Evolutionary conservation across 2,329 filamentous ascomycete genomes (phyloP), one percentile per base, ranked within the genome.

Genomic region (Phaeophleospora eucalypticola): DNA sequence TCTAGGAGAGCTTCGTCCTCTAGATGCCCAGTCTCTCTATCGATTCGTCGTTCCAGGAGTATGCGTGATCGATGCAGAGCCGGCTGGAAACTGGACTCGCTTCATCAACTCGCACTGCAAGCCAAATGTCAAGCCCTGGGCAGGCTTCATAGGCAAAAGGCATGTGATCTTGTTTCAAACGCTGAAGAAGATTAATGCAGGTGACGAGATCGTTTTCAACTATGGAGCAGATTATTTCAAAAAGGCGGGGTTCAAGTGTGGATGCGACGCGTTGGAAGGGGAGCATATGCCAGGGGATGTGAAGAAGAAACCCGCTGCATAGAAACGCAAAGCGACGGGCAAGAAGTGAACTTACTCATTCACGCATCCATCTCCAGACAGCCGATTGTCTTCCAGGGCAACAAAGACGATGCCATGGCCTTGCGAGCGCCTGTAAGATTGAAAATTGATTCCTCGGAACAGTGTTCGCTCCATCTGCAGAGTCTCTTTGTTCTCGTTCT

Each of bases 111-210:
- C 39, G 27, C 39, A 33, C 18, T 41, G 24, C 27, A n/a, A 21
- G 20, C 39, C 39, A 15, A 41, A 41, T 33, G 21, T 41, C 4
- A 33, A 29, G 39, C n/a, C 27, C 8, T 41, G 7, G 15, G 24
- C 21, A 12, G 21, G 33, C 3, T n/a, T 16, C 4, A 17, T 41
- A n/a, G 39, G 39, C 15, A 32, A 33, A 21, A 12, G 21, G 24
- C 24, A 41, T 41, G 39, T 33, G 14, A 33, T 33, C 12, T 17
- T 41, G 21, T 41, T 41, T 18, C 21, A 41, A n/a, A 24, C 27
- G 24, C 16, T 41, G 24, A 32, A 24, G 21, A 24, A 33, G 21
- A 17, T 41, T 17, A n/a, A 10, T 9, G 6, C 21, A 10, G 39
- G 20, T 9, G 39, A 41, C 12, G 39, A 41, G 39, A 32, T 33